Evolutionary conservation across 2,329 filamentous ascomycete genomes (phyloP), one percentile per base, ranked within the genome.

Genomic region (Blumeriella jaapii): DNA sequence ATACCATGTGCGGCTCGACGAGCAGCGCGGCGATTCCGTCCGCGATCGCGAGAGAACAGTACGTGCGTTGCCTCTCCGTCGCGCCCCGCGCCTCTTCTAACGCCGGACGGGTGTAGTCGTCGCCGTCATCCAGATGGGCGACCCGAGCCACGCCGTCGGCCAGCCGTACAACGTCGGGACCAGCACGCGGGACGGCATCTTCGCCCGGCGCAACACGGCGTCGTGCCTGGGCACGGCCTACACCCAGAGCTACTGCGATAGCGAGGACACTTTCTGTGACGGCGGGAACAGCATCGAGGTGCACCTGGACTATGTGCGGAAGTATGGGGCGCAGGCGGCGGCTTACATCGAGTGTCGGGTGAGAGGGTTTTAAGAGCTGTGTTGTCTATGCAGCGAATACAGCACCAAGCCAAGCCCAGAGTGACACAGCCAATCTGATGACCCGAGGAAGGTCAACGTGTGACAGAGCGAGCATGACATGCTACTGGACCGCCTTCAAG

Each of bases 131-230:
- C 7, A 26, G n/a, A 34, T 58, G 41, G 55, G 52, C 7, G 56
- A 58, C 39, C 55, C 55, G 8, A 45, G 49, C 14, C 52, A 47
- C 34, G 50, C 48, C 6, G 42, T 42, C 6, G 44, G 39, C 23
- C 46, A 54, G 20, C 9, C 44, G 1, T 56, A 51, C 43, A 45
- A 53, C 28, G 41, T 41, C 7, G 55, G 56, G n/a, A 54, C 19
- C 35, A 35, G 37, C 22, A 34, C 15, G 8, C 18, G 13, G 31
- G 28, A 27, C 15, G 31, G 31, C 15, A 12, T 34, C 2, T 34
- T 27, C 23, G 14, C 16, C 6, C 23, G 31, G 6, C 18, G 23
- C 3, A 34, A 34, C 31, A 13, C 22, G 9, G 31, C 31, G 2
- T n/a, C 23, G 10, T 34, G 25, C 23, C 16, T n/a, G 10, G 25